A percentile compares a stretch with the other conserved stretches of the same genome.
These are phyloP conservation scores for Xylaria multiplex DNA, from an alignment of 2,329 filamentous ascomycete species.

Conservation along the genomic window DNA sequence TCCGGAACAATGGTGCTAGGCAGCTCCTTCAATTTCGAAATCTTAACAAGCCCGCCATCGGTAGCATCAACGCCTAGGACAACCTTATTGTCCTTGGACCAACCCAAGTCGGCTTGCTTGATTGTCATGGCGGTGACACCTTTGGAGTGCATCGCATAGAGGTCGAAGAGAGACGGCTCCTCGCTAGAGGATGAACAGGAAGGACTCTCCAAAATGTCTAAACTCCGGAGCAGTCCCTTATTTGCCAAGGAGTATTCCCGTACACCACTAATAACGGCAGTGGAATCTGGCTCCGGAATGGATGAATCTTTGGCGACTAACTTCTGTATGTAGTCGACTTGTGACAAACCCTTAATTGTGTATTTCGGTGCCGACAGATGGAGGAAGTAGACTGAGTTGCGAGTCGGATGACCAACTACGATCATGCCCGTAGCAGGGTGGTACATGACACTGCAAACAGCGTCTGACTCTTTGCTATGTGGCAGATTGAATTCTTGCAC, in stretches of 20 bases:
- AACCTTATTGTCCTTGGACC: slow-evolving; percentile 90
- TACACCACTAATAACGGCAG: slow-evolving; percentile 95
- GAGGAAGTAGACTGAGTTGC: slow-evolving; percentile 97
- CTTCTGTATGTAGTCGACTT: slow-evolving; percentile 86
- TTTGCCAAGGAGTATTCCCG: slow-evolving; percentile 92
- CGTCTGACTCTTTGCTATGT: slow-evolving; percentile 94
- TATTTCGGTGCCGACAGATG: slow-evolving; percentile 96
- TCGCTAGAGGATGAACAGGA: slow-evolving; percentile 70
- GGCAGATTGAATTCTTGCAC: slow-evolving; percentile 98
- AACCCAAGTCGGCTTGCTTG: slow-evolving; percentile 89
- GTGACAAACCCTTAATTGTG: slow-evolving; percentile 81
- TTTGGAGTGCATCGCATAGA: slow-evolving; percentile 97
- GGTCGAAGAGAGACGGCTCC: slow-evolving; percentile 84
- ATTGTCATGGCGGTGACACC: slow-evolving; percentile 91
- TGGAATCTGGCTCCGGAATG: slow-evolving; percentile 88
- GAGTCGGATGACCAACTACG: slow-evolving; percentile 92
- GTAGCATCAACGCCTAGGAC: slow-evolving; percentile 81
- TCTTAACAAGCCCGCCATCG: slow-evolving; percentile 76
- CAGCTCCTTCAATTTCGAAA: slow-evolving; percentile 72
- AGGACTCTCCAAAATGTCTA: slow-evolving; percentile 84
- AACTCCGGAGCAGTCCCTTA: slow-evolving; percentile 85
- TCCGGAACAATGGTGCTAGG: slow-evolving; percentile 59
- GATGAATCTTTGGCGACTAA: slow-evolving; percentile 76
- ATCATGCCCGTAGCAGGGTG: slow-evolving; percentile 93
- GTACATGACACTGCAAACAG: slow-evolving; percentile 97